Base-by-base conservation (phyloP, 306 rosid genomes). In the Hylodesmum podocarpum region DNA sequence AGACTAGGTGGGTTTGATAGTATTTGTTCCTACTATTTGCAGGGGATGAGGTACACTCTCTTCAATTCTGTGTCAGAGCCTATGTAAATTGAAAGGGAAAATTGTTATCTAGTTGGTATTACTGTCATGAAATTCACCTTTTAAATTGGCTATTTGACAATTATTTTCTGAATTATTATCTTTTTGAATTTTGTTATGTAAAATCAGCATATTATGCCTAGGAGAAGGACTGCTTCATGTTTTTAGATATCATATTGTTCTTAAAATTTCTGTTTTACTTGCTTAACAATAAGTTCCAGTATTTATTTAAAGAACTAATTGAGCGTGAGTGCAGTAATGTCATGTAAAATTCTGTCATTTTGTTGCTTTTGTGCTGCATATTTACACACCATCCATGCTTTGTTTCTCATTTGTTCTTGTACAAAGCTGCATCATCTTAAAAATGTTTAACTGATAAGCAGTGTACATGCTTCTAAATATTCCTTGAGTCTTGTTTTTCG, bases 31-130 rank as follows among this genome's bases (percentile, higher is more conserved):
- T 44, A 59, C 72, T 79, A 51, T 84, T 83, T 88, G 86, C 98
- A 94, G 98, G 98, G 74, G 98, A 94, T 84, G 98, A 94, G 98
- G 98, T 94, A 90, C 43, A 46, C 64, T 73, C 75, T 59, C 86
- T 78, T 64, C 46, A 65, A 22, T 80, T 67, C 39, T 67, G 31
- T 65, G 44, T 65, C 49, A 19, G 76, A 78, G 77, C 50, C 40
- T 62, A 16, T 70, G 74, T 29, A 77, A 73, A 77, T n/a, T 53
- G 53, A 59, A 65, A 71, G 71, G 78, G 70, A 41, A 58, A 65
- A 9, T 28, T 70, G 18, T 37, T 44, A 61, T 78, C 78, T 63
- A 44, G n/a, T 70, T 74, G 73, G 70, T 75, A 70, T 81, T 77
- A 34, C 72, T 69, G 9, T 64, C 67, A 25, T 66, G 63, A 78